Percentiles rank a stretch among this genome's conserved stretches.
Evolutionary conservation across 2,329 filamentous ascomycete genomes (phyloP).

Genomic region (Pyrenochaeta sp.): DNA sequence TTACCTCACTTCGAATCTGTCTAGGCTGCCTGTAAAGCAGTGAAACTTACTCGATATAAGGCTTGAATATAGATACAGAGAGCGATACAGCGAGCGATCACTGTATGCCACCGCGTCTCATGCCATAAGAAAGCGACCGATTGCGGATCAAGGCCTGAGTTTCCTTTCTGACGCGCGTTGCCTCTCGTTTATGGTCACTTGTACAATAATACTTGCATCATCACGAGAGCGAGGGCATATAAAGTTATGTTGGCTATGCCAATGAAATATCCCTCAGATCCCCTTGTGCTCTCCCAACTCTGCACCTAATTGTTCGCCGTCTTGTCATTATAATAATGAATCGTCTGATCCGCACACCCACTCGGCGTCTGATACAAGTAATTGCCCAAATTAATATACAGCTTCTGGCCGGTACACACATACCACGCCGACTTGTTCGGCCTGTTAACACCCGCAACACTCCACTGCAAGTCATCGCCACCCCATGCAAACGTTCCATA

Average conservation of each 20-base stretch:
- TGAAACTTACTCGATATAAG: too few relatives aligned
- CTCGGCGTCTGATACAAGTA: constrained; percentile 66
- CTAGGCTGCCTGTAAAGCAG: background rate
- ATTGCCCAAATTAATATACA: constrained; percentile 68
- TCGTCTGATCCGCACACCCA: constrained; percentile 67
- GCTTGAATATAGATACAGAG: too few relatives aligned
- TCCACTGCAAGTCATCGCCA: constrained; percentile 68
- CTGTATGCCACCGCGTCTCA: background rate
- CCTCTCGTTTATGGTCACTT: too few relatives aligned
- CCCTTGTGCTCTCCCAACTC: background rate
- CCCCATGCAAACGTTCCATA: constrained; percentile 66
- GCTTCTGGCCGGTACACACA: constrained; percentile 61
- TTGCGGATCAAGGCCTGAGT: background rate
- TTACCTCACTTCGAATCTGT: background rate
- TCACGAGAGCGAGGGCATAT: too few relatives aligned
- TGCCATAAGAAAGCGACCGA: background rate
- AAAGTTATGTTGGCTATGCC: too few relatives aligned
- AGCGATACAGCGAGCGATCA: background rate
- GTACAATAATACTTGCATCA: too few relatives aligned
- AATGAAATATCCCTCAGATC: background rate
- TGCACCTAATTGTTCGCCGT: constrained; percentile 36
- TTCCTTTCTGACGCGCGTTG: too few relatives aligned
- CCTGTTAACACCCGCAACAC: constrained; percentile 56
- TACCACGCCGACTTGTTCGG: constrained; percentile 68
- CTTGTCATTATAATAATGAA: constrained; percentile 51